These are phyloP conservation scores for Aspergillus aculeatus DNA, from an alignment of 2,329 filamentous ascomycete species.

Conservation along the genomic window DNA sequence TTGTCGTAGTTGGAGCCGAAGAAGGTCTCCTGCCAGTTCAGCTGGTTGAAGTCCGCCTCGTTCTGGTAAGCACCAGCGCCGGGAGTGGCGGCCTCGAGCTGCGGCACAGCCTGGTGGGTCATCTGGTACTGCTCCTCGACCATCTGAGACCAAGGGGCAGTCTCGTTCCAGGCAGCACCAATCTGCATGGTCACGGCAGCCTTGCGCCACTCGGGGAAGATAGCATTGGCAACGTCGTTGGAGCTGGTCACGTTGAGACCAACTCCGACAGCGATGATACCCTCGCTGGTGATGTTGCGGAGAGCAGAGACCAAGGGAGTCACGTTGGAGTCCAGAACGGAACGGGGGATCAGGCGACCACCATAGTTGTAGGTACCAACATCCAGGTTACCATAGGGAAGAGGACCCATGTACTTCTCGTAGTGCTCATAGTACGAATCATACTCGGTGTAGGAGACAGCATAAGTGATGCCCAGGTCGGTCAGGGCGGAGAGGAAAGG, in stretches of 20 bases:
- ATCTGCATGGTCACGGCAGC: constrained; percentile 39
- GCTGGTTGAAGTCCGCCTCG: constrained; percentile 44
- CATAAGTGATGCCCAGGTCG: constrained; percentile 34
- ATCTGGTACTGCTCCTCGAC: constrained; percentile 38
- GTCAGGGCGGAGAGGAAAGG: constrained; percentile 47
- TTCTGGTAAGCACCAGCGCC: constrained; percentile 44
- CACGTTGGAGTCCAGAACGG: constrained; percentile 31
- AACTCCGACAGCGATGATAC: constrained; percentile 39
- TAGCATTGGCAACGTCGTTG: constrained; percentile 39
- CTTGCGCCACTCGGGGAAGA: constrained; percentile 42
- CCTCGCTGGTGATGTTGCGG: constrained; percentile 35
- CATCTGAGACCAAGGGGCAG: constrained; percentile 38
- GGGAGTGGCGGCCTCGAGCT: constrained; percentile 41
- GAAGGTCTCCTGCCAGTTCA: constrained; percentile 42
- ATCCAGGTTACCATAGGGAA: constrained; percentile 29
- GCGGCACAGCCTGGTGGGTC: constrained; percentile 41
- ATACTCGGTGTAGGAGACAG: constrained; percentile 28
- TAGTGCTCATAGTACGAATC: constrained; percentile 37
- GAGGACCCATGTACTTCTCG: constrained; percentile 31
- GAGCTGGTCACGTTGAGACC: constrained; percentile 40
- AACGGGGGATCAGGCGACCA: constrained; percentile 37
- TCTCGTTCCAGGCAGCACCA: constrained; percentile 39
- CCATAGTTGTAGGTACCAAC: constrained; percentile 31
- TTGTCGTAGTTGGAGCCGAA: constrained; percentile 43
- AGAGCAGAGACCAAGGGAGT: constrained; percentile 30